phyloP scores from a whole-genome alignment of 2,329 filamentous ascomycete species.

The Penicillium sp. region DNA sequence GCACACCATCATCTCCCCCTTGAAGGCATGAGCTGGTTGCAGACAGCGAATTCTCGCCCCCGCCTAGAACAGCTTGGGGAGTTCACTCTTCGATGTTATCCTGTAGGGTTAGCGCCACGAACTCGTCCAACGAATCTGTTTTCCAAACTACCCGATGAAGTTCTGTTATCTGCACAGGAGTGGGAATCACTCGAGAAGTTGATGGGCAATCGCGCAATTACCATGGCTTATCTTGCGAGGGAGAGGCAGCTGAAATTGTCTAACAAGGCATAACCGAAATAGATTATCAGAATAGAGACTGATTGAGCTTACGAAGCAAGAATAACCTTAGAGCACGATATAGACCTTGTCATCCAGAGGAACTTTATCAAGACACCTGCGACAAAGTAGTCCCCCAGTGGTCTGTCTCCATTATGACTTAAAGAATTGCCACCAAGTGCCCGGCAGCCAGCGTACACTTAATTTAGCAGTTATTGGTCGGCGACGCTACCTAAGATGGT shows the following conservation, averaged over 20 bases:
- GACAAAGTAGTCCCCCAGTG: too few relatives aligned
- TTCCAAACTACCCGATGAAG: slow-evolving; percentile 20
- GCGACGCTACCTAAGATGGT: too few relatives aligned
- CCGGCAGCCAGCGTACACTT: too few relatives aligned
- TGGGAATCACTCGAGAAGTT: slow-evolving; percentile 17
- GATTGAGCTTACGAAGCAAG: too few relatives aligned
- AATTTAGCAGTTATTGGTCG: too few relatives aligned
- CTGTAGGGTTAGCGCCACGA: slow-evolving; percentile 17
- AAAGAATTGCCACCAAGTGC: too few relatives aligned
- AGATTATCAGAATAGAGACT: too few relatives aligned
- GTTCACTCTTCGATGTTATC: slow-evolving; percentile 22
- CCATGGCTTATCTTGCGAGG: slow-evolving; percentile 14
- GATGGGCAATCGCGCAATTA: slow-evolving; percentile 7
- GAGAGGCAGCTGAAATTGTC: slow-evolving; percentile 8
- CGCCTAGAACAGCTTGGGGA: neutral
- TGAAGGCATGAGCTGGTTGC: neutral
- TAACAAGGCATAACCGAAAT: neutral
- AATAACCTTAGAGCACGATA: too few relatives aligned
- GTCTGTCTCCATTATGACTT: too few relatives aligned
- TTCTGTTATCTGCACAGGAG: slow-evolving; percentile 8
- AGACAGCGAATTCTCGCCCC: neutral
- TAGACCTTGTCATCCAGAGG: too few relatives aligned
- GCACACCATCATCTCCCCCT: neutral
- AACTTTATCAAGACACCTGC: too few relatives aligned
- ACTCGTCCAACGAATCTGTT: slow-evolving; percentile 23